A percentile compares a stretch with the other conserved stretches of the same genome.
phyloP scores from a whole-genome alignment of 257 asterid species.

The Marsdenia floribunda region DNA sequence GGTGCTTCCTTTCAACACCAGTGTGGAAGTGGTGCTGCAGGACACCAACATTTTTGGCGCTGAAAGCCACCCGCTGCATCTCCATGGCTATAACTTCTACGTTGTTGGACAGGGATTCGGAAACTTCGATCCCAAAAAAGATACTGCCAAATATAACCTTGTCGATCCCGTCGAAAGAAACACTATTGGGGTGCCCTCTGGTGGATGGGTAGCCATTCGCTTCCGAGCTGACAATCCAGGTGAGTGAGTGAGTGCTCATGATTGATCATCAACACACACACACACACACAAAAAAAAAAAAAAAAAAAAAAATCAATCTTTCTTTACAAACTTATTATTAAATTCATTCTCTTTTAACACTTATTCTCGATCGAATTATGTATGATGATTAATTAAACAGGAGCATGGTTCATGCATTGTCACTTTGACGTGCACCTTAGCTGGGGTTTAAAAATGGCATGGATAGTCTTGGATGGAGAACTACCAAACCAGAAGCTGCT shows the following conservation, averaged over 20 bases:
- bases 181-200: conserved; percentile 51
- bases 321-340: not conserved
- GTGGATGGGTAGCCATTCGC: conserved; percentile 72
- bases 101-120: conserved; percentile 70
- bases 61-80: conserved; percentile 72
- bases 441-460: conserved; percentile 81
- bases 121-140: conserved; percentile 44
- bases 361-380: not conserved
- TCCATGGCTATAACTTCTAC: conserved; percentile 54
- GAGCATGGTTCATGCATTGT: conserved; percentile 63
- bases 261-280: too few relatives aligned
- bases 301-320: too few relatives aligned
- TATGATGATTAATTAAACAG: conserved; percentile 18
- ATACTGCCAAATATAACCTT: conserved; percentile 48
- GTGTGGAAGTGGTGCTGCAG: conserved; percentile 57
- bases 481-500: conserved; percentile 57
- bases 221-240: conserved; percentile 79
- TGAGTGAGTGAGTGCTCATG: too few relatives aligned
- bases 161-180: conserved; percentile 68
- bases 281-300: too few relatives aligned
- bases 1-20: conserved; percentile 42
- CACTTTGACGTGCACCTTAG: conserved; percentile 70
- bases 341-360: too few relatives aligned
- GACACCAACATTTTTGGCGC: conserved; percentile 61
- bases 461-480: conserved; percentile 66